phyloP scores from a whole-genome alignment of 176 grass and related monocot species.

The Zea mays region Zm-B73-REFERENCE-NAM-5.0 NC_050103.1:164170501-164171000 shows the following conservation, averaged over 20 bases:
- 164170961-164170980: background rate
- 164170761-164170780: slow-evolving; percentile 29
- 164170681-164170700: slow-evolving; percentile 27
- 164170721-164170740: slow-evolving; percentile 48
- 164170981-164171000: background rate
- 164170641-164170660: slow-evolving; percentile 57
- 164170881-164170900: slow-evolving; percentile 27
- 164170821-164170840: slow-evolving; percentile 62
- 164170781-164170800: slow-evolving; percentile 57
- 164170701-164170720: slow-evolving; percentile 22
- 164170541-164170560: slow-evolving; percentile 50
- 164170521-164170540: slow-evolving; percentile 54
- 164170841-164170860: slow-evolving; percentile 77
- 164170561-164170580: slow-evolving; percentile 42
- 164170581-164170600: slow-evolving; percentile 39
- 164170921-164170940: background rate
- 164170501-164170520: slow-evolving; percentile 61
- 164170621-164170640: slow-evolving; percentile 49
- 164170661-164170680: slow-evolving; percentile 49
- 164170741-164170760: background rate
- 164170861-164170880: slow-evolving; percentile 39
- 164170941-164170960: background rate
- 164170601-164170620: slow-evolving; percentile 36
- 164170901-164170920: slow-evolving; percentile 26
- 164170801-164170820: slow-evolving; percentile 83